Base-by-base conservation (phyloP, 345 rosid species). In the Pelargonium nanum region DNA sequence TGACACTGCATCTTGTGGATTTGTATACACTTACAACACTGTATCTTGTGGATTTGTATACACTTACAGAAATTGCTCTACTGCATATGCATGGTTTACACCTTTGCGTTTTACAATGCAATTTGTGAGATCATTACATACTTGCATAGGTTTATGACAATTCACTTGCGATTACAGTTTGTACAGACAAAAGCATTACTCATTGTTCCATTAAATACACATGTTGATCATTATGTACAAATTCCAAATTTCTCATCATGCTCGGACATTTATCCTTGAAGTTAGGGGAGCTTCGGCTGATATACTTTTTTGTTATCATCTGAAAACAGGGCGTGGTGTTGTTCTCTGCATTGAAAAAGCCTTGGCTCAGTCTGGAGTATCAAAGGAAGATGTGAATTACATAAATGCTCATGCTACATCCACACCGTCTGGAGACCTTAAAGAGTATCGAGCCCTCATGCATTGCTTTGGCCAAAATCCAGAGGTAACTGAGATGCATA, bases 371-470 rank as follows among this genome's bases (percentile, higher is more conserved):
- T 75, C 95, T 58, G 95, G 92, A 58, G 80, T 88, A 52, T 67
- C 87, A 19, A 81, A 65, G 73, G 88, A 83, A 80, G 86, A 81
- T 26, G 75, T 92, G 13, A 86, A 92, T 65, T 92, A 89, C 70
- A 74, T 92, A 60, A 92, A 89, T 73, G 96, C 98, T 26, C 98
- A 92, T 79, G 98, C 95, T 58, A 85, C 98, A 56, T 92, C 96
- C 59, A 86, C 98, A 56, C 84, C 71, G 59, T 85, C 95, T 62
- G 98, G 97, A 70, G 96, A 89, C 62, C 72, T 89, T 51, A 85
- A 85, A 74, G 98, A 92, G 70, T 87, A 71, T 70, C 78, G 68
- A 71, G 95, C 97, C 61, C 87, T 92, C 66, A 68, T 77, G 72
- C 85, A 68, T 53, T 83, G 90, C 71, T 92, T 92, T 77, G 89